phyloP scores from a whole-genome alignment of 2,329 filamentous ascomycete species.

The Fusarium heterosporum region DNA sequence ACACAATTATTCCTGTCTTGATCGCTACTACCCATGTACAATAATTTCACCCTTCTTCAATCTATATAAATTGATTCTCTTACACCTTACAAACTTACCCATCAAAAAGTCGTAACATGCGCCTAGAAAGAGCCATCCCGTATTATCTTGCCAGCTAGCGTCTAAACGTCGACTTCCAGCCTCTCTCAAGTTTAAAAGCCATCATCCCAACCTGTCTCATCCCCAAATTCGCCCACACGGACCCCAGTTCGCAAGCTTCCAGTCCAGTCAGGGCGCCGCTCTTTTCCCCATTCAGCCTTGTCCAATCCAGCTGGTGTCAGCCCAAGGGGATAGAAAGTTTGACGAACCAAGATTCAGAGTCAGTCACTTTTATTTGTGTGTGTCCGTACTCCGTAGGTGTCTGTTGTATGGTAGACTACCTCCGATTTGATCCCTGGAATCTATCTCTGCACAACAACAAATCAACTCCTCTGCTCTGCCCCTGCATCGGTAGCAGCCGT shows the following conservation, averaged over 20 bases:
- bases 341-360: constrained; percentile 27
- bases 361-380: neutral
- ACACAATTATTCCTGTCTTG: constrained; percentile 5
- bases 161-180: constrained; percentile 28
- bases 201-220: constrained; percentile 27
- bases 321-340: constrained; percentile 38
- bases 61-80: neutral
- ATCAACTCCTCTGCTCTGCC: constrained; percentile 33
- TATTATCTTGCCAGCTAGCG: constrained; percentile 27
- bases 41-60: neutral
- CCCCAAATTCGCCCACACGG: constrained; percentile 30
- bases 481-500: constrained; percentile 44
- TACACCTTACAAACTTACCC: neutral
- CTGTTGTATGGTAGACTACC: neutral
- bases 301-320: constrained; percentile 31
- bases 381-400: constrained; percentile 12
- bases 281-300: constrained; percentile 42
- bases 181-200: constrained; percentile 38
- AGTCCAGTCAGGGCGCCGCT: constrained; percentile 35
- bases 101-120: constrained; percentile 1
- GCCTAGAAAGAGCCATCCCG: constrained; percentile 4
- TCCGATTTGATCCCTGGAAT: constrained; percentile 27
- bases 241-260: constrained; percentile 35
- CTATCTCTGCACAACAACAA: constrained; percentile 28
- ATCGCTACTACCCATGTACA: neutral